phyloP scores from a whole-genome alignment of 169 alveolate species.

The Cryptosporidium andersoni region DNA sequence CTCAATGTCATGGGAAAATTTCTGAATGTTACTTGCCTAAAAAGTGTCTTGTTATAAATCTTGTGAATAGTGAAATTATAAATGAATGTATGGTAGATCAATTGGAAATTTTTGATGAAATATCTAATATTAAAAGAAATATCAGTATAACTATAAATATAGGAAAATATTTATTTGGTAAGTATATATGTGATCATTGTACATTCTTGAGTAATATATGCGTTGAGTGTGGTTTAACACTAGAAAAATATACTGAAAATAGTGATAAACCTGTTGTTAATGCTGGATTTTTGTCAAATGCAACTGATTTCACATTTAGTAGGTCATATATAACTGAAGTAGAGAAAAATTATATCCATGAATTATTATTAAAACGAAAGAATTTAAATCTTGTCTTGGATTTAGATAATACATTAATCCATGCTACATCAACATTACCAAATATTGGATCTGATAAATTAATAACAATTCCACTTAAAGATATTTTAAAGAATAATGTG shows the following conservation, averaged over 20 bases:
- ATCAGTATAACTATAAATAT: background rate
- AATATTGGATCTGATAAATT: constrained; percentile 3
- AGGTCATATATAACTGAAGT: constrained; percentile 26
- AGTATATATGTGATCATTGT: constrained; percentile 43
- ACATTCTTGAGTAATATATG: constrained; percentile 50
- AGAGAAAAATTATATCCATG: constrained; percentile 48
- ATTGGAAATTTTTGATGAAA: background rate
- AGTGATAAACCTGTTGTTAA: constrained; percentile 6
- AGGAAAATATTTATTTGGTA: background rate
- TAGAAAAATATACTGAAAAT: background rate
- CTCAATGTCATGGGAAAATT: constrained; percentile 41
- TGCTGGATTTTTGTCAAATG: constrained; percentile 63
- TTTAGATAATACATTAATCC: constrained; percentile 82
- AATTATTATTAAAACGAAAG: constrained; percentile 61
- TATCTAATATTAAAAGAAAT: background rate
- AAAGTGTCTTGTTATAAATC: constrained; percentile 8
- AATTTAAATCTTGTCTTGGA: constrained; percentile 82
- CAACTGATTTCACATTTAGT: constrained; percentile 24
- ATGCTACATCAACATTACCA: constrained; percentile 77
- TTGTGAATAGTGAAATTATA: background rate
- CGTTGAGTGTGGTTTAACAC: constrained; percentile 47
- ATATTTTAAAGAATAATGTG: constrained; percentile 2
- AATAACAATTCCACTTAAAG: background rate
- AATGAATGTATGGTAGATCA: background rate
- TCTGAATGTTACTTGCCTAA: constrained; percentile 27